Conservation (phyloP, 2,329 filamentous ascomycete genomes). For the Colletotrichum tofieldiae region DNA sequence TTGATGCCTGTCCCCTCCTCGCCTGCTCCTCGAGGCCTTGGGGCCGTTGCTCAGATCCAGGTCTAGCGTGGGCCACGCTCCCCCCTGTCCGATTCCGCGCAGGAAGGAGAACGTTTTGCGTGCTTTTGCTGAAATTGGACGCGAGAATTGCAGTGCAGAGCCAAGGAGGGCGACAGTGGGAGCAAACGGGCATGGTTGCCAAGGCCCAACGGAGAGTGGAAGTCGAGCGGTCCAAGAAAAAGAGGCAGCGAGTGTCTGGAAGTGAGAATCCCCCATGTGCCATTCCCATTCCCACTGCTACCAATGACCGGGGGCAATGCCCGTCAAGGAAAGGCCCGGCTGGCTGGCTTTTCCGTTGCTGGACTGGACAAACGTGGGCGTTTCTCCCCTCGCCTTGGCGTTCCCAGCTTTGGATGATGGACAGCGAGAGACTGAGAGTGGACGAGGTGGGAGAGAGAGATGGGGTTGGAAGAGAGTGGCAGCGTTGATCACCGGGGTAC, state of each 20-base stretch:
- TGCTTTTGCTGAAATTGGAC: constrained; percentile 33
- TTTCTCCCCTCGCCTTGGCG: background rate
- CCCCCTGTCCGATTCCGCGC: constrained; percentile 8
- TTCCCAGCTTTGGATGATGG: background rate
- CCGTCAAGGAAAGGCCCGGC: constrained; percentile 1
- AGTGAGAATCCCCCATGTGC: background rate
- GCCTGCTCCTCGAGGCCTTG: constrained; percentile 2
- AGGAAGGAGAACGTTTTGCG: constrained; percentile 25
- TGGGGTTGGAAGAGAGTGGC: background rate
- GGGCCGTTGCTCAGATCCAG: constrained; percentile 21
- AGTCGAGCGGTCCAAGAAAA: background rate
- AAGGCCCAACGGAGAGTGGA: constrained; percentile 7
- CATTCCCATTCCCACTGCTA: constrained; percentile 9
- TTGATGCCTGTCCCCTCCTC: constrained; percentile 12
- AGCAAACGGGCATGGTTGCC: constrained; percentile 12
- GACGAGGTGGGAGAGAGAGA: background rate
- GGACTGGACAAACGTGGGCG: constrained; percentile 18
- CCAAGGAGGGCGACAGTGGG: background rate
- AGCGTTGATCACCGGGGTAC: background rate
- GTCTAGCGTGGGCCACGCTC: constrained; percentile 18
- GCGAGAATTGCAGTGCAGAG: constrained; percentile 17
- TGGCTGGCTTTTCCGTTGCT: constrained; percentile 2
- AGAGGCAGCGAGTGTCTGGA: background rate
- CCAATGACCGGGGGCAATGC: constrained; percentile 8
- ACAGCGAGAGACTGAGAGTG: background rate